phyloP scores from a whole-genome alignment of 768 basidiomycete species.

The Psilocybe cyanescens region DNA sequence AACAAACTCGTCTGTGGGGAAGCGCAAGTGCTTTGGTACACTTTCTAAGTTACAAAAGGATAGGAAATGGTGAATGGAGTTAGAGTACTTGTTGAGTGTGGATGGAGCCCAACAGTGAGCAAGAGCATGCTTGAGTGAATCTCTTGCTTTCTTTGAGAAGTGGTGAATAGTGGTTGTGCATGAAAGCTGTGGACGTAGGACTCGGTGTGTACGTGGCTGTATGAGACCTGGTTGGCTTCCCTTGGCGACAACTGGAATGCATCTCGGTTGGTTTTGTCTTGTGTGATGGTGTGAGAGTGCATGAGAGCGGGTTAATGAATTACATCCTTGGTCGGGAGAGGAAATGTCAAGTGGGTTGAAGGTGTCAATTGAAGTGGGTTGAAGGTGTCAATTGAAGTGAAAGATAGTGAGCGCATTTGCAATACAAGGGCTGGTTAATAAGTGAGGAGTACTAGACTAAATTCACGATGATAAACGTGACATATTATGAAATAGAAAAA shows the following conservation, averaged over 20 bases:
- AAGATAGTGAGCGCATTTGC: not conserved
- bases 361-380: not conserved
- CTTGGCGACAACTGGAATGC: no score
- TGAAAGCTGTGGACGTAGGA: no score
- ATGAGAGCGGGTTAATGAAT: not conserved
- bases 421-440: not conserved
- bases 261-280: no score
- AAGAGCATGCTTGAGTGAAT: conserved; percentile 3
- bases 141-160: not conserved
- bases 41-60: conserved; percentile 24
- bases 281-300: not conserved
- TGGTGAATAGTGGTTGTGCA: not conserved
- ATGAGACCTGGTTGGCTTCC: no score
- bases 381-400: not conserved
- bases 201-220: not conserved
- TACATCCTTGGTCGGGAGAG: not conserved
- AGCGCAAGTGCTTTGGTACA: conserved; percentile 11
- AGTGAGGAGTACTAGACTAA: no score
- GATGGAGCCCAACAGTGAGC: conserved; percentile 16
- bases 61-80: conserved; percentile 11
- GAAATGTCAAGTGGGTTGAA: not conserved
- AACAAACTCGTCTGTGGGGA: conserved; percentile 29
- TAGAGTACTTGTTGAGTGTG: conserved; percentile 17
- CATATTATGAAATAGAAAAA: not conserved
- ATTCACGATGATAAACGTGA: no score